Evolutionary conservation across 2,329 filamentous ascomycete genomes (phyloP), one percentile per base, ranked within the genome.

Genomic region (Fusarium palustre): DNA sequence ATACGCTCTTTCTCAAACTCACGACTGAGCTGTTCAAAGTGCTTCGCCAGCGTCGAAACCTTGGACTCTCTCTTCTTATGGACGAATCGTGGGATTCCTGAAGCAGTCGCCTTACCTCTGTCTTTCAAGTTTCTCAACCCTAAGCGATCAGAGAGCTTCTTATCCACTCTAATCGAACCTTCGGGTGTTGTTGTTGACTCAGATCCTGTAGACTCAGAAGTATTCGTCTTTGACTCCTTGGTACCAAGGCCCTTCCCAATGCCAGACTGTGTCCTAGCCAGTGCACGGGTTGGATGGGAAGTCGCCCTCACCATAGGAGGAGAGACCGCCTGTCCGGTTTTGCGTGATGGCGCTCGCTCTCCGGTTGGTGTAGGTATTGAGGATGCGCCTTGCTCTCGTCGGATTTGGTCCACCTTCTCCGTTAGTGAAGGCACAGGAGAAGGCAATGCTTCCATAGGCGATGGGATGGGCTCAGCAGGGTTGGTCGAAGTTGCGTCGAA

Each of bases 1-100:
- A 97, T 88, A 45, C 96, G 88, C 80, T 99, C 95, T 74, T 95
- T 97, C 76, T 97, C 94, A 71, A 99, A 99, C 76, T 99, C 97
- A 25, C 94, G 91, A 73, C 94, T 97, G 59, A 99, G 85, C 78
- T 98, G 94, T 79, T 99, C 97, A 76, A 99, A 98, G 78, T 98
- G 96, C 72, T 93, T 93, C 20, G 96, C 93, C 50, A 99, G 85
- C n/a, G 91, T 94, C 11, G 94, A 97, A 4, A 99, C 96, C 74
- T 92, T 92, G 5, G 92, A 88, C 54, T 90, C 87, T 69, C 89
- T 90, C 71, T 87, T 90, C 76, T 90, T 92, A 52, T 91, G 89
- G 30, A 97, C 88, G 28, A 96, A 96, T 33, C 96, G 89, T 30
- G 94, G 94, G 64, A 99, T 98, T 42, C 95, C 86, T 2, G 96